A percentile compares a stretch with the other conserved stretches of the same genome.
Conservation (phyloP, 116 monocot genomes). For the Phalaenopsis hybrid region DNA sequence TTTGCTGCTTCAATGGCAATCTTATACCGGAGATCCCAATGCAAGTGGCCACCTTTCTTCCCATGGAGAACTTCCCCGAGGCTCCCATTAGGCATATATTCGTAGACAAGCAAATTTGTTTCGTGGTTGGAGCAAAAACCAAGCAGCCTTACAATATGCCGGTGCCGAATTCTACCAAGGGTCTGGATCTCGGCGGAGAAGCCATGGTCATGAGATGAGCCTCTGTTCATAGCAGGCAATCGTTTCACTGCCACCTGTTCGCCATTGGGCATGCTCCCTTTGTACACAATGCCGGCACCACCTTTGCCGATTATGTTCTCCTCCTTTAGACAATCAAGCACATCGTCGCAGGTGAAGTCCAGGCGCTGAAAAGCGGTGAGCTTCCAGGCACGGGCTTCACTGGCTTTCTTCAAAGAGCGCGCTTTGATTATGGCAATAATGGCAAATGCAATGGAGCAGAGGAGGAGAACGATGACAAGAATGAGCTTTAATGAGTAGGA, state of each 20-base stretch:
- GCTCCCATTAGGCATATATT: slow-evolving; percentile 21
- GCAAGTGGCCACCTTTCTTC: slow-evolving; percentile 39
- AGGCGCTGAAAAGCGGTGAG: slow-evolving; percentile 46
- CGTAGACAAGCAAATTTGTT: slow-evolving; percentile 24
- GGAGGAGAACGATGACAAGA: slow-evolving; percentile 31
- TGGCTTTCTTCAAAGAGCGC: slow-evolving; percentile 34
- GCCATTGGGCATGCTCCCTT: slow-evolving; percentile 33
- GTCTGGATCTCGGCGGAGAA: slow-evolving; percentile 45
- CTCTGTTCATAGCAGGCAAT: slow-evolving; percentile 33
- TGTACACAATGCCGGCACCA: slow-evolving; percentile 45
- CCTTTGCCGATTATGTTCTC: slow-evolving; percentile 42
- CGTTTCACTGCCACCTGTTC: slow-evolving; percentile 43
- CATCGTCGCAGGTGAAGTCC: slow-evolving; percentile 39
- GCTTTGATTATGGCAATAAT: slow-evolving; percentile 32
- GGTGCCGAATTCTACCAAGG: slow-evolving; percentile 34
- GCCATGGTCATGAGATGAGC: slow-evolving; percentile 41
- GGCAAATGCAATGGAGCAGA: slow-evolving; percentile 37
- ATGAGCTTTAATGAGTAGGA: slow-evolving; percentile 28
- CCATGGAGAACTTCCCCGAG: slow-evolving; percentile 44
- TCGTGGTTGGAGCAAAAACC: slow-evolving; percentile 47
- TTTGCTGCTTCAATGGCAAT: slow-evolving; percentile 41
- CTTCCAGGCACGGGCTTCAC: slow-evolving; percentile 40
- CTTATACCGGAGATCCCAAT: slow-evolving; percentile 39
- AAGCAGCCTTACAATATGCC: slow-evolving; percentile 41
- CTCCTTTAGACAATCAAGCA: slow-evolving; percentile 38